These are phyloP conservation scores for Eimeria acervulina DNA, from an alignment of 169 alveolate species.

Conservation along the genomic window DNA sequence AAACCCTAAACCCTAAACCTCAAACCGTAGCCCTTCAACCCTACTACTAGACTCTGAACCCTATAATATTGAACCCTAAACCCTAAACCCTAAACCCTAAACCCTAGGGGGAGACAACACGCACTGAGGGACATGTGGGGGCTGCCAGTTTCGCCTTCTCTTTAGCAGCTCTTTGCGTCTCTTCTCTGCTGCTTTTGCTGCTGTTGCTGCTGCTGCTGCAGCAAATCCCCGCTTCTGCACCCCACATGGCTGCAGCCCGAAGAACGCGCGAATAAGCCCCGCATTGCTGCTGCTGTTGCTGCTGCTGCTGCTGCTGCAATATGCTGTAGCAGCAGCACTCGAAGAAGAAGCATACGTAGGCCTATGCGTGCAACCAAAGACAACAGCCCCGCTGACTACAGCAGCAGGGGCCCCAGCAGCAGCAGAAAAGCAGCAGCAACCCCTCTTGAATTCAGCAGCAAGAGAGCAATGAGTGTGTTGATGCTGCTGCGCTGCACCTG, in stretches of 20 bases:
- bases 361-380: no score
- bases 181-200: neutral
- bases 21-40: neutral
- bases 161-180: neutral
- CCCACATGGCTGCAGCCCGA: neutral
- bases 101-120: neutral
- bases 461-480: neutral
- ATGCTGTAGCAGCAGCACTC: neutral
- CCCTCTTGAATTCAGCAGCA: no score
- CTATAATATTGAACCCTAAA: neutral
- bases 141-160: constrained; percentile 12
- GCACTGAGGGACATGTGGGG: constrained; percentile 24
- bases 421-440: no score
- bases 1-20: neutral
- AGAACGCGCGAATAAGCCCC: neutral
- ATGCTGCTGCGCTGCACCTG: neutral
- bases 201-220: neutral
- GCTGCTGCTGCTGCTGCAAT: neutral
- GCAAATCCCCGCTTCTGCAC: constrained; percentile 8
- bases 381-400: no score
- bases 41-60: no score
- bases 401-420: neutral
- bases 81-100: constrained; percentile 26
- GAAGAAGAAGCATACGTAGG: neutral
- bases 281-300: neutral